Base-by-base conservation (phyloP, 2,329 filamentous ascomycete species). In the Cucurbitaria berberidis region DNA sequence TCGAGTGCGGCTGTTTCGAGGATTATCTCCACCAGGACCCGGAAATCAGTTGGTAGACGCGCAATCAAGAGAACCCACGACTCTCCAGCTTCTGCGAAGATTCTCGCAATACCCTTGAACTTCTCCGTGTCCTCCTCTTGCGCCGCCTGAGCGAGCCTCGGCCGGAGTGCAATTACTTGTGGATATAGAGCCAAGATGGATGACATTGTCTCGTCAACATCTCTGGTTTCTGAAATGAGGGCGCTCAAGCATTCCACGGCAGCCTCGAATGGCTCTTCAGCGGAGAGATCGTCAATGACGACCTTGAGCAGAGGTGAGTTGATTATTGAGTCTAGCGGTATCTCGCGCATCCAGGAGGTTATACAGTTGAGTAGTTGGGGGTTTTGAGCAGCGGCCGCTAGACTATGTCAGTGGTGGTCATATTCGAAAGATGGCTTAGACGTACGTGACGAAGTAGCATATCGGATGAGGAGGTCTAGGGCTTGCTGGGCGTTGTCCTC, bases 291-390 rank as follows among this genome's bases (percentile, higher is more conserved):
- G 61, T 86, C 85, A 69, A 97, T 86, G 44, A 97, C 85, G 46
- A 93, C 82, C 61, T 91, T 86, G 63, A 99, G 82, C 13, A 99
- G 81, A 6, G 93, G 89, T 1, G 93, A 97, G 64, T 88, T 89
- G 62, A 96, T 89, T 59, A 99, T 86, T 57, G 90, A 88, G 59
- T 83, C 83, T 42, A 96, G 85, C 0, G 93, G 91, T 6, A 99
- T 91, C 77, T 99, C 95, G 64, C 92, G 86, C 63, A 98, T 84
- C 95, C 95, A 99, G 3, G 95, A 97, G 27, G 92, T 96, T 65
- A 98, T 92, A 74, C 95, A 98, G 68, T 97, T 91, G 74, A 98
- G 87, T 42, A 99, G 83, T 68, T 93, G 89, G 2, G 93, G 93
- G 69, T 97, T 96, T 58, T 88, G 89, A 8, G 91, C 85, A 21